Evolutionary conservation across 306 rosid genomes (phyloP).

Genomic region (Lathyrus sativus): DNA sequence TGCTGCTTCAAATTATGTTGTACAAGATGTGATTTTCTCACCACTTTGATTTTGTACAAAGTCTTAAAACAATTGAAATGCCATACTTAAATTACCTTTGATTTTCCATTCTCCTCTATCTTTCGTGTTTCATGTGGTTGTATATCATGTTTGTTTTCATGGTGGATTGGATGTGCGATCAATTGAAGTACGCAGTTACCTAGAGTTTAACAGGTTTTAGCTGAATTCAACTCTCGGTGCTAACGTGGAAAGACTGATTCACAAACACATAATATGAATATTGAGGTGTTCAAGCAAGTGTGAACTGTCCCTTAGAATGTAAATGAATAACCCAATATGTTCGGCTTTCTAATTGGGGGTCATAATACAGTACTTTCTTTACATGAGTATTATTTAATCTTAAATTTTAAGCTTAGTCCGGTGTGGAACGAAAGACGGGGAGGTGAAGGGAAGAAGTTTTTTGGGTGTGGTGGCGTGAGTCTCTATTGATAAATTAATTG

Average conservation of each 20-base stretch:
- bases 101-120: background rate
- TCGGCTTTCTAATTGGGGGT: background rate
- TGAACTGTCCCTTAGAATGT: background rate
- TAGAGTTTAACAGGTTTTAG: background rate
- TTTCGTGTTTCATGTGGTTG: background rate
- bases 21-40: slow-evolving; percentile 36
- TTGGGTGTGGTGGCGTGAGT: no score
- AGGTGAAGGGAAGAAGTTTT: no score
- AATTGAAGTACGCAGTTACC: background rate
- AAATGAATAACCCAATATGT: background rate
- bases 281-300: background rate
- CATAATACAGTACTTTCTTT: background rate
- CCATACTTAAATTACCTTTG: background rate
- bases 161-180: background rate
- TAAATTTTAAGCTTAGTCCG: background rate
- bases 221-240: background rate
- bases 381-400: background rate
- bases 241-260: background rate
- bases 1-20: slow-evolving; percentile 47
- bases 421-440: no score
- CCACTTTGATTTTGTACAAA: slow-evolving; percentile 54
- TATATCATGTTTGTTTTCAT: background rate
- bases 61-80: slow-evolving; percentile 44
- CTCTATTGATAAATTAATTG: no score
- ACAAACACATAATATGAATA: background rate